phyloP scores from a whole-genome alignment of 805 yeast species.

The fission yeast (Schizosaccharomyces pombe) region DNA sequence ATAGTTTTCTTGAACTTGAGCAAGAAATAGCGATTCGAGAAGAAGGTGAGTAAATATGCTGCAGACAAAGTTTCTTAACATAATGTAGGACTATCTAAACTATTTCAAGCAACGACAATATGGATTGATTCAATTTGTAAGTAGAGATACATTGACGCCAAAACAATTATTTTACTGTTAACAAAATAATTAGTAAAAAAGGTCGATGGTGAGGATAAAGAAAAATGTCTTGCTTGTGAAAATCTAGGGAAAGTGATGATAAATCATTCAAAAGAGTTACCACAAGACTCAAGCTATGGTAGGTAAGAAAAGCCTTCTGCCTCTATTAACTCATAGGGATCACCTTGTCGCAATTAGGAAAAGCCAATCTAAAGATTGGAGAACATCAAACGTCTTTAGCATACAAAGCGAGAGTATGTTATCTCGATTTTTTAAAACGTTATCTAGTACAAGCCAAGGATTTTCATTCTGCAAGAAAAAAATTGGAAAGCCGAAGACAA shows the following conservation, averaged over 20 bases:
- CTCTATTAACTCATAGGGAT: neutral
- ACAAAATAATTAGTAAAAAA: neutral
- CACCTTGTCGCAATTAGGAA: neutral
- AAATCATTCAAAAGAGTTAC: neutral
- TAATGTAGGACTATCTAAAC: neutral
- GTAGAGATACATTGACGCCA: neutral
- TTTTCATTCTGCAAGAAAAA: conserved; percentile 3
- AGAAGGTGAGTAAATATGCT: neutral
- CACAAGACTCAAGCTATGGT: neutral
- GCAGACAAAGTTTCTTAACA: too few relatives aligned
- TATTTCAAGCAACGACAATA: neutral
- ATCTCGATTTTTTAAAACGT: neutral
- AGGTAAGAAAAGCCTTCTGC: neutral
- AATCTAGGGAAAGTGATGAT: conserved; percentile 1
- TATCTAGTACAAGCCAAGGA: conserved; percentile 6
- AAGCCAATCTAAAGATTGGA: neutral
- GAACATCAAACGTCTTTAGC: neutral
- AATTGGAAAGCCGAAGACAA: conserved; percentile 11
- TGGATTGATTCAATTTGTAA: neutral
- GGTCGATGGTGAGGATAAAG: neutral
- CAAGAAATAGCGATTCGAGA: conserved; percentile 1
- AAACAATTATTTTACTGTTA: neutral
- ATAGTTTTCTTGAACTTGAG: neutral
- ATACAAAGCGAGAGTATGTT: neutral
- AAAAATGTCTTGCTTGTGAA: neutral